Evolutionary conservation across 2,329 filamentous ascomycete species (phyloP).

Genomic region (Monilinia polystroma): DNA sequence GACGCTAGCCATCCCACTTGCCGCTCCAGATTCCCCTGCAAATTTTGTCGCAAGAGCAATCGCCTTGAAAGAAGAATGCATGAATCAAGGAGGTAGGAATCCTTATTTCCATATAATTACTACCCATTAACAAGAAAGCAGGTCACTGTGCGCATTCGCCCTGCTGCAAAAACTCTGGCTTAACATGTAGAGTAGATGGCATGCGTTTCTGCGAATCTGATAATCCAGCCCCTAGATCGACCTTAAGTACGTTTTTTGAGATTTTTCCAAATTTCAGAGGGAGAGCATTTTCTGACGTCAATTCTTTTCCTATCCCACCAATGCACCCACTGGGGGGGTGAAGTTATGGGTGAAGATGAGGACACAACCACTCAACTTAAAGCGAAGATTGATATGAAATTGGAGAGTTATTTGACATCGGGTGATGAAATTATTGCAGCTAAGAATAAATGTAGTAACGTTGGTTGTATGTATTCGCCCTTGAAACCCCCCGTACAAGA

Average conservation of each 20-base stretch:
- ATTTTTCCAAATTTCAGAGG: background rate
- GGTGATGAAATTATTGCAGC: background rate
- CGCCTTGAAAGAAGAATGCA: background rate
- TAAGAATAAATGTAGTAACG: background rate
- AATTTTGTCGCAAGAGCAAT: background rate
- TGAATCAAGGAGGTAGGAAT: background rate
- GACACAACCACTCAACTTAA: background rate
- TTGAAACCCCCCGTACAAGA: no score
- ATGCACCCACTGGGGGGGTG: background rate
- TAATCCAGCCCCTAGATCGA: background rate
- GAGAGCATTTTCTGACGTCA: background rate
- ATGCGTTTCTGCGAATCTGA: conserved; percentile 1
- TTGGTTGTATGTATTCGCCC: background rate
- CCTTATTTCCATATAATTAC: background rate
- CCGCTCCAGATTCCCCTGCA: background rate
- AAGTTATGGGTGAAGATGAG: background rate
- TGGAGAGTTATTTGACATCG: background rate
- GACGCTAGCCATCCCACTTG: background rate
- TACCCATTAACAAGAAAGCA: background rate
- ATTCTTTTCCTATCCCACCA: no score
- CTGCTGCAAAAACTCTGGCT: background rate
- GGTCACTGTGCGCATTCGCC: background rate
- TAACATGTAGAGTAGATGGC: background rate
- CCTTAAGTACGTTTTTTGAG: background rate
- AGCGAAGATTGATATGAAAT: background rate